Base-by-base conservation (phyloP, 345 rosid species). In the Brassica nigra region DNA sequence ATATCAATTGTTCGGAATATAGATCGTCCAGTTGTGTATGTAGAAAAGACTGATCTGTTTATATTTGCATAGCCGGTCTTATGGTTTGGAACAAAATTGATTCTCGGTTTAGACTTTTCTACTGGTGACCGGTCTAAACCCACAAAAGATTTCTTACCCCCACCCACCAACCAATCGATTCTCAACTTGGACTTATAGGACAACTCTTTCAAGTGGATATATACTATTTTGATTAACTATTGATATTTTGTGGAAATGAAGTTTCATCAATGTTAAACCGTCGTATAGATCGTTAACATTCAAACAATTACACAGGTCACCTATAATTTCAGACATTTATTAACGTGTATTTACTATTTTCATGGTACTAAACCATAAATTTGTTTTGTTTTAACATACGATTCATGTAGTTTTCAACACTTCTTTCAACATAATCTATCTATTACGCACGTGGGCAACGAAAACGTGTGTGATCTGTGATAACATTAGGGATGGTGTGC, bases 11-110 rank as follows among this genome's bases (percentile, higher is more conserved):
- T 69, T 69, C 75, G 71, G 75, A 34, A 64, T 68, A 9, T 74
- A 36, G 75, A 69, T 69, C 66, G 71, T 52, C 59, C 71, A 63
- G 44, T 80, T 80, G 76, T 80, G 83, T 75, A 68, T 75, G 69
- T 74, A 74, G n/a, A 42, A 37, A 39, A 37, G 47, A 65, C 47
- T 68, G 68, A 18, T 59, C 63, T 29, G 57, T 58, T 73, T 66
- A 78, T 29, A 57, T 66, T 12, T 72, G 44, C 71, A 58, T 66
- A 27, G 49, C 62, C 52, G 37, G 52, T 72, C 29, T 16, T 54
- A 42, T 72, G 47, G 47, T 54, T 37, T 66, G 59, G 16, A 71
- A 28, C 9, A 29, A 44, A 34, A 3, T 33, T 16, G 12, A 16
- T 33, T 15, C 4, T 16, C 44, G 49, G 27, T n/a, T 63, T 33